Evolutionary conservation across 176 grass and related monocot species (phyloP).

Genomic region (Oropetium thomaeum): DNA sequence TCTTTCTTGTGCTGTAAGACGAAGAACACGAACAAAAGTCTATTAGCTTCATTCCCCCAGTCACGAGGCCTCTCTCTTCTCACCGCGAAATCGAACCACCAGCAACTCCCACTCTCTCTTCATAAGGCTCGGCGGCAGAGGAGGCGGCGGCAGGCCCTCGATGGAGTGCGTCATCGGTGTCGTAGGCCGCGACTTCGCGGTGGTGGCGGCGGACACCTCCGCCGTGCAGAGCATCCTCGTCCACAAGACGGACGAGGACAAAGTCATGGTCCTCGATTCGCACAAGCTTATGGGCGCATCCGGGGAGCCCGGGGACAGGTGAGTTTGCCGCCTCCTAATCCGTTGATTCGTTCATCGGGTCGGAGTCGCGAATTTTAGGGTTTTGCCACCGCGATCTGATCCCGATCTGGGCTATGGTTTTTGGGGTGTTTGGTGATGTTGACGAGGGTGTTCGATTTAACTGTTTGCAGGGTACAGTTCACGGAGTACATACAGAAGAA

Average conservation of each 20-base stretch:
- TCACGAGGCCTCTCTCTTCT: background rate
- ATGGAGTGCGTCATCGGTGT: slow-evolving; percentile 95
- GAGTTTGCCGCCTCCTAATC: background rate
- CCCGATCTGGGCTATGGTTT: slow-evolving; percentile 15
- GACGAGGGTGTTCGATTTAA: background rate
- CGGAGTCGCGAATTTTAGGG: background rate
- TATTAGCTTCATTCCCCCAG: background rate
- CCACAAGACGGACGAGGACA: slow-evolving; percentile 87
- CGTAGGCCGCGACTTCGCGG: slow-evolving; percentile 77
- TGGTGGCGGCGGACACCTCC: slow-evolving; percentile 84
- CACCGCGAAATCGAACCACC: background rate
- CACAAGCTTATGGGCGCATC: slow-evolving; percentile 98
- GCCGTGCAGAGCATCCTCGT: slow-evolving; percentile 85
- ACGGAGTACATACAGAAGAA: slow-evolving; percentile 99
- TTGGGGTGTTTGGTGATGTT: background rate
- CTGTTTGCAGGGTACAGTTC: slow-evolving; percentile 72
- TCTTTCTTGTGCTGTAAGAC: background rate
- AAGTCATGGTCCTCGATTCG: slow-evolving; percentile 93
- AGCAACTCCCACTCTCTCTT: background rate
- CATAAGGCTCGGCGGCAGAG: background rate
- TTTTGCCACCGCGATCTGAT: slow-evolving; percentile 26
- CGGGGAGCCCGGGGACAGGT: slow-evolving; percentile 96
- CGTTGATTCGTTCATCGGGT: background rate
- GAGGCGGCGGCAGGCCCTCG: background rate
- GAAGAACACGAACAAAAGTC: background rate